phyloP scores from a whole-genome alignment of 352 stramenopile genomes.

The Phytophthora uliginosa region DNA sequence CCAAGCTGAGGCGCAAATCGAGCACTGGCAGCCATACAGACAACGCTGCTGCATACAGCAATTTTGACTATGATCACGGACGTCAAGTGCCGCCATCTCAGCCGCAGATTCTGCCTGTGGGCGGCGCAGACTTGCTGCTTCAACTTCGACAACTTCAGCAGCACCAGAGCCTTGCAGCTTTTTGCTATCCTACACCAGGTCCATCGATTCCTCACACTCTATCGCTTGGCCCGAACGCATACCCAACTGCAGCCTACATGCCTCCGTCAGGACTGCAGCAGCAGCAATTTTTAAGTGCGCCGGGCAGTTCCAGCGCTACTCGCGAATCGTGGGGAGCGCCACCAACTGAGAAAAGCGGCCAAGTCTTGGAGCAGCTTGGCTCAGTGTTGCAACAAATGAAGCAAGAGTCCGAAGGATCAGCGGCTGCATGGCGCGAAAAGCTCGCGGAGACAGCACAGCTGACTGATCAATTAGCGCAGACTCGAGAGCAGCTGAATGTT shows the following conservation, averaged over 20 bases:
- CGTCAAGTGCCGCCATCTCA: slow-evolving; percentile 24
- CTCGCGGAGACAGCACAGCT: slow-evolving; percentile 65
- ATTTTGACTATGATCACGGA: slow-evolving; percentile 26
- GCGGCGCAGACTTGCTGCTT: slow-evolving; percentile 47
- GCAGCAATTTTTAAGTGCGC: slow-evolving; percentile 28
- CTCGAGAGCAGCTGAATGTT: slow-evolving; percentile 50
- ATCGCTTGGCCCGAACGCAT: slow-evolving; percentile 24
- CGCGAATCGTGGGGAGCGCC: slow-evolving; percentile 26
- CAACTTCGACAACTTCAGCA: slow-evolving; percentile 63
- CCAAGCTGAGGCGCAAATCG: slow-evolving; percentile 24
- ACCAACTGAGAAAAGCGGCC: slow-evolving; percentile 62
- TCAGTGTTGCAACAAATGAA: slow-evolving; percentile 82
- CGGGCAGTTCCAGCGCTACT: slow-evolving; percentile 21
- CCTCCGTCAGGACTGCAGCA: slow-evolving; percentile 15
- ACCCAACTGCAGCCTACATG: slow-evolving; percentile 20
- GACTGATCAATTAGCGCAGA: slow-evolving; percentile 42
- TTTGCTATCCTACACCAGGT: slow-evolving; percentile 40
- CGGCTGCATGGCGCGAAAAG: slow-evolving; percentile 70
- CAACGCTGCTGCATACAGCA: slow-evolving; percentile 5
- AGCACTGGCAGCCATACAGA: slow-evolving; percentile 14
- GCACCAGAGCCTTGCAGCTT: slow-evolving; percentile 43
- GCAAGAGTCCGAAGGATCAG: slow-evolving; percentile 72
- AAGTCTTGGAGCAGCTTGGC: slow-evolving; percentile 74
- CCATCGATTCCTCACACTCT: slow-evolving; percentile 30
- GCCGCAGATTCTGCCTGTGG: slow-evolving; percentile 22